Base-by-base conservation (phyloP, 306 rosid species). In the Fagus sylvatica region DNA sequence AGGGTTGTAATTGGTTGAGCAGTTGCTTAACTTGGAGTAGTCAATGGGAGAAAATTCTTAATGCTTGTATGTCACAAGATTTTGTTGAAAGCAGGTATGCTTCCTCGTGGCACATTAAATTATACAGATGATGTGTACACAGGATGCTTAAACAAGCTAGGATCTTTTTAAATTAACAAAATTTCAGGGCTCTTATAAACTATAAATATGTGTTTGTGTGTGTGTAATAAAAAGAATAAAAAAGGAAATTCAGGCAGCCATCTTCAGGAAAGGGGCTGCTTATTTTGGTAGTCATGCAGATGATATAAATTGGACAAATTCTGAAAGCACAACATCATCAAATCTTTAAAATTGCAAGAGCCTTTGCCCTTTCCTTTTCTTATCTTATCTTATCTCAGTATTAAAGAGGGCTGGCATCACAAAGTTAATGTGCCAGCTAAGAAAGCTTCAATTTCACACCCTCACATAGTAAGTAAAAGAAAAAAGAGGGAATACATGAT, bases 381-480 rank as follows among this genome's bases (percentile, higher is more conserved):
- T 28, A 76, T 56, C 61, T 30, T 34, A 64, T 30, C 82, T 41
- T 67, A 65, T 41, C 72, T 33, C 48, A 13, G 33, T 33, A 32
- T 79, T 22, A 56, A 75, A 74, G 61, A 78, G 83, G 36, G 36
- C 13, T 55, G 71, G 80, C 89, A 87, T 81, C 87, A 81, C 33
- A 84, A 90, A 80, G 83, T 74, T 78, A 72, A 48, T 64, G 75
- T 67, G 57, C 84, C 84, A 86, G 56, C 90, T 83, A 87, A 85
- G 73, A 86, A 86, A 75, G 82, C 77, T 77, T 60, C 84, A 61
- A 42, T 77, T 73, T 75, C 84, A 80, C 81, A 80, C 74, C 80
- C 79, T 75, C 80, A 65, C 84, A 72, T 53, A 43, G 71, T 78
- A 61, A 41, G 41, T 56, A 40, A 72, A 53, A 65, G 75, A 16